Evolutionary conservation across 2,329 filamentous ascomycete species (phyloP).

Genomic region (Dryadomyces quercus-mongolicae): DNA sequence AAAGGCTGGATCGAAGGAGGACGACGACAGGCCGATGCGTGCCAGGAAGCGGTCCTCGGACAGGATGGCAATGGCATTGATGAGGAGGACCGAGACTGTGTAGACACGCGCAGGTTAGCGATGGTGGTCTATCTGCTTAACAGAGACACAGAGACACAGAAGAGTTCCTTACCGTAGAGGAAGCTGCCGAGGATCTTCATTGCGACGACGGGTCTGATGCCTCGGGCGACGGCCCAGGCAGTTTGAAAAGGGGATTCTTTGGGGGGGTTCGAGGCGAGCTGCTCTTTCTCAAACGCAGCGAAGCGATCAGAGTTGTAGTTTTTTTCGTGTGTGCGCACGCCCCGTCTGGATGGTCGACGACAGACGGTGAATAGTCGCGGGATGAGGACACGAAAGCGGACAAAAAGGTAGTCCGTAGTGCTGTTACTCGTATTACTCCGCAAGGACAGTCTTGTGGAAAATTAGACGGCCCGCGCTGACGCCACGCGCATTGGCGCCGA

Average conservation of each 20-base stretch:
- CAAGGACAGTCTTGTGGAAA: too few species aligned
- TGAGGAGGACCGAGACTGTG: constrained; percentile 70
- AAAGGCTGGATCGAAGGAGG: constrained; percentile 63
- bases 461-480: too few species aligned
- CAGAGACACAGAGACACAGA: background rate
- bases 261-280: background rate
- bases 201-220: background rate
- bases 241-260: background rate
- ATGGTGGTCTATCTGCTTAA: background rate
- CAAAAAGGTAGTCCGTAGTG: too few species aligned
- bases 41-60: constrained; percentile 91
- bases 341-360: too few species aligned
- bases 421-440: too few species aligned
- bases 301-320: background rate
- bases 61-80: constrained; percentile 87
- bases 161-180: constrained; percentile 17
- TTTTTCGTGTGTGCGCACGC: too few species aligned
- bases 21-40: constrained; percentile 71
- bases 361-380: too few species aligned
- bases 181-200: constrained; percentile 22
- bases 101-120: background rate
- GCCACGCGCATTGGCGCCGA: too few species aligned
- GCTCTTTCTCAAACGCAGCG: background rate
- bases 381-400: too few species aligned
- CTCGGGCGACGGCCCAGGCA: background rate